A percentile compares a stretch with the other conserved stretches of the same genome.
Conservation (phyloP, 768 basidiomycete genomes). For the Polyporus arcularius region DNA sequence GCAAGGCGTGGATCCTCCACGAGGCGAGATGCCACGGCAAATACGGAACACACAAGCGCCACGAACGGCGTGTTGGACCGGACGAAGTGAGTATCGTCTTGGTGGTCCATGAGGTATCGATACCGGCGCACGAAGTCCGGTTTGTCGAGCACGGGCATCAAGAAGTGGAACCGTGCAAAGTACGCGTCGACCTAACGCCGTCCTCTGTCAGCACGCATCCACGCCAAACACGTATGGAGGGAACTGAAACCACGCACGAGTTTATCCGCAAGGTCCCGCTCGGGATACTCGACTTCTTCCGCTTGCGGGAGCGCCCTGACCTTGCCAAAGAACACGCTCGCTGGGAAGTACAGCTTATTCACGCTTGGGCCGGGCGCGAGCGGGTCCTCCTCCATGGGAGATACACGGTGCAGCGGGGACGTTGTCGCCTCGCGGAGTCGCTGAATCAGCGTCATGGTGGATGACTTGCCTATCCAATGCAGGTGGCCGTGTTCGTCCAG, state of each 20-base stretch:
- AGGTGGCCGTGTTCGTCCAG: slow-evolving; percentile 88
- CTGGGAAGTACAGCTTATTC: slow-evolving; percentile 87
- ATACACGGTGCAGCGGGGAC: slow-evolving; percentile 73
- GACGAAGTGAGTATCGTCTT: slow-evolving; percentile 50
- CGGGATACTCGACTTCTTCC: slow-evolving; percentile 87
- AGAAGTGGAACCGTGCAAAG: slow-evolving; percentile 84
- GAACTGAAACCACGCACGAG: slow-evolving; percentile 51
- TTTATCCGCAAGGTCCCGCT: slow-evolving; percentile 83
- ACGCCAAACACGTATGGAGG: neutral
- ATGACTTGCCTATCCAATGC: slow-evolving; percentile 91
- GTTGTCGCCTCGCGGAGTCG: slow-evolving; percentile 79
- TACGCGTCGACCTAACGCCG: slow-evolving; percentile 76
- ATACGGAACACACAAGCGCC: slow-evolving; percentile 83
- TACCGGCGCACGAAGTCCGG: slow-evolving; percentile 78
- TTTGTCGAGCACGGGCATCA: slow-evolving; percentile 87
- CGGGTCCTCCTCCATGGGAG: slow-evolving; percentile 84
- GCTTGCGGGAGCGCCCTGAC: slow-evolving; percentile 77
- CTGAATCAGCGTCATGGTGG: slow-evolving; percentile 89
- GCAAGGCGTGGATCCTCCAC: slow-evolving; percentile 71
- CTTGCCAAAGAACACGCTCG: slow-evolving; percentile 85
- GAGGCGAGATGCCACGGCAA: slow-evolving; percentile 83
- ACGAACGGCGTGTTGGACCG: slow-evolving; percentile 74
- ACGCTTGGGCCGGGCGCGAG: slow-evolving; percentile 75
- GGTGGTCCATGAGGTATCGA: slow-evolving; percentile 71
- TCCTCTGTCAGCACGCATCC: neutral